These are phyloP conservation scores for Clohesyomyces aquaticus DNA, from an alignment of 495 filamentous ascomycete genomes.

Conservation along the genomic window DNA sequence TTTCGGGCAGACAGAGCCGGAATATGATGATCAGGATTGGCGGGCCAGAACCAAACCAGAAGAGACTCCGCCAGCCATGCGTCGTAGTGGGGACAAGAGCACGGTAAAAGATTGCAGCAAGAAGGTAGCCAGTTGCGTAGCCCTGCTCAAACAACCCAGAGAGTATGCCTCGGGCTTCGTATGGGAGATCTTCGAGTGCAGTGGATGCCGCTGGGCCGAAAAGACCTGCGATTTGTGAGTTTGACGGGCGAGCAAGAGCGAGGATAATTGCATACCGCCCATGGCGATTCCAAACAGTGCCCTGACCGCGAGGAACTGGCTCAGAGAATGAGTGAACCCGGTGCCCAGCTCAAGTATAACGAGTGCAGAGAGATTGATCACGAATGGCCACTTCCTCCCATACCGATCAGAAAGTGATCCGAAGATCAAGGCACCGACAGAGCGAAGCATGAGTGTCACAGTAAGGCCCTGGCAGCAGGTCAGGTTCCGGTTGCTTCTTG, in stretches of 20 bases:
- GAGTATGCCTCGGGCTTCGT: slow-evolving; percentile 44
- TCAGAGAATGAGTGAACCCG: slow-evolving; percentile 37
- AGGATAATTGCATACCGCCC: slow-evolving; percentile 24
- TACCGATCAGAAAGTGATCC: slow-evolving; percentile 38
- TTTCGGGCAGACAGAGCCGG: slow-evolving; percentile 40
- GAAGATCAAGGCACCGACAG: slow-evolving; percentile 40
- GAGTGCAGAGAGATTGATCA: slow-evolving; percentile 37
- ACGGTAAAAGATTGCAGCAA: slow-evolving; percentile 42
- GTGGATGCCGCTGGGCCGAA: slow-evolving; percentile 42
- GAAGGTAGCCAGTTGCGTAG: slow-evolving; percentile 43
- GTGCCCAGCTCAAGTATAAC: slow-evolving; percentile 42
- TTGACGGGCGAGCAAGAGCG: neutral
- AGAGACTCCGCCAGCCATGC: slow-evolving; percentile 46
- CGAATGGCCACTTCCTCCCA: slow-evolving; percentile 31
- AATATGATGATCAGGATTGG: slow-evolving; percentile 45
- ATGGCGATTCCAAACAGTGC: slow-evolving; percentile 43
- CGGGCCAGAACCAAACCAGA: slow-evolving; percentile 47
- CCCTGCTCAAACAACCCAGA: slow-evolving; percentile 43
- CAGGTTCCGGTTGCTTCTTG: too few species aligned
- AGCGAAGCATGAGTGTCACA: slow-evolving; percentile 44
- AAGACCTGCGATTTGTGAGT: slow-evolving; percentile 17
- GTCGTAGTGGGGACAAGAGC: slow-evolving; percentile 44
- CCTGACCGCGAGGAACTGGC: slow-evolving; percentile 40
- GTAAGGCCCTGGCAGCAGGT: slow-evolving; percentile 38
- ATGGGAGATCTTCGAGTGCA: slow-evolving; percentile 43